Evolutionary conservation across 148 eudicot genomes (phyloP), one percentile per base, ranked within the genome.

Genomic region (Chenopodium berlandieri): DNA sequence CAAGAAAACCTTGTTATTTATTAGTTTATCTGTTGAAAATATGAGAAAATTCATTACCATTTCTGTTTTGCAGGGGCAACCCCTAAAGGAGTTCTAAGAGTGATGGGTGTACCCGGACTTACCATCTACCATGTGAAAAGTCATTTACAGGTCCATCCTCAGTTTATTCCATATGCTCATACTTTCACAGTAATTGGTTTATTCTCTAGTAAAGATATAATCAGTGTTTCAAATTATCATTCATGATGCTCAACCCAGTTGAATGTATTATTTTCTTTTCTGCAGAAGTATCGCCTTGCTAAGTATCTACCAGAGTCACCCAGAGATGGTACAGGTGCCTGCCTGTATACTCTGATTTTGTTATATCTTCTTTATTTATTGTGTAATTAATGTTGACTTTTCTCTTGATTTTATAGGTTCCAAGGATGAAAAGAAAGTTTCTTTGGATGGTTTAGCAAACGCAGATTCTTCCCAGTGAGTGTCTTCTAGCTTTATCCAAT

Each of bases 121-220:
- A 92, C 95, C 50, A 92, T 92, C 83, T 92, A 90, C 80, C 95
- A 92, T 77, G 95, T 92, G 80, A 92, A 92, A 87, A 92, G 95
- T 86, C 95, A 92, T 88, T 87, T 92, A 85, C 95, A 92, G 92
- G 95, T 95, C 27, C 19, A 31, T 75, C 27, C 48, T 46, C 5
- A 27, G 48, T 73, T 40, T n/a, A 69, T 34, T 30, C 25, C 48
- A 5, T 60, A 34, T 73, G 40, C 62, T 78, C 78, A 69, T 44
- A 75, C 1, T 40, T 54, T 27, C 11, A 67, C 16, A n/a, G n/a
- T 58, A 19, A 0, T 34, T 30, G 23, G 4, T 16, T 31, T 50
- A n/a, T 60, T 16, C 50, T 62, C 46, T 31, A 7, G 22, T 31
- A 32, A 67, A 34, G 31, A 65, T 30, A 22, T 56, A 64, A 23